Evolutionary conservation across 1,139 yeast species (phyloP).

Genomic region (Suhomyces guaymorum): DNA sequence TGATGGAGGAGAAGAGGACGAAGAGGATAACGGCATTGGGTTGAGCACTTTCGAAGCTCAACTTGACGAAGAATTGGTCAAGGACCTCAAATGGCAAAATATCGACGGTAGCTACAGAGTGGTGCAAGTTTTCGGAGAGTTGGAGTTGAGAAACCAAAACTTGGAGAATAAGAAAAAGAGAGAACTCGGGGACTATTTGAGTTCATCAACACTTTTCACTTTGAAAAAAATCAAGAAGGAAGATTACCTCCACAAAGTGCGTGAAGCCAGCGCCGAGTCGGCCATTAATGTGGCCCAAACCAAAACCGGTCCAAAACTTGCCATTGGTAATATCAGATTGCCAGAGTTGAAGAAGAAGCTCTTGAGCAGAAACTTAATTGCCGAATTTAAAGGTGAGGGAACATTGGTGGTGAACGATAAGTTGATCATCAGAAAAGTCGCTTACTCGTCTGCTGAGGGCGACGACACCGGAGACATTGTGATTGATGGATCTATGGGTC

Average conservation of each 20-base stretch:
- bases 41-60: slow-evolving; percentile 71
- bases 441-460: slow-evolving; percentile 39
- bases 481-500: slow-evolving; percentile 80
- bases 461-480: slow-evolving; percentile 75
- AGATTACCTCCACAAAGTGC: slow-evolving; percentile 17
- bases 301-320: slow-evolving; percentile 45
- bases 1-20: slow-evolving; percentile 25
- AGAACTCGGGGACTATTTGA: slow-evolving; percentile 32
- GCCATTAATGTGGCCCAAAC: slow-evolving; percentile 6
- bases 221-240: slow-evolving; percentile 30
- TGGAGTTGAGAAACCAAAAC: slow-evolving; percentile 45
- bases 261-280: slow-evolving; percentile 9
- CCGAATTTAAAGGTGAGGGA: slow-evolving; percentile 94
- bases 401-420: slow-evolving; percentile 80
- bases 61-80: slow-evolving; percentile 67
- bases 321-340: slow-evolving; percentile 86
- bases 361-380: slow-evolving; percentile 58
- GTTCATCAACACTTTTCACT: slow-evolving; percentile 39
- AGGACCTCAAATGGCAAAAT: slow-evolving; percentile 75
- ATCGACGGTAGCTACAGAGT: slow-evolving; percentile 79
- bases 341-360: slow-evolving; percentile 76
- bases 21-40: slow-evolving; percentile 25
- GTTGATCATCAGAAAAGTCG: slow-evolving; percentile 73
- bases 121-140: slow-evolving; percentile 78
- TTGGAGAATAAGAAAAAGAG: slow-evolving; percentile 18